These are phyloP conservation scores for Ambrosiella xylebori DNA, from an alignment of 2,329 filamentous ascomycete genomes.

Conservation along the genomic window DNA sequence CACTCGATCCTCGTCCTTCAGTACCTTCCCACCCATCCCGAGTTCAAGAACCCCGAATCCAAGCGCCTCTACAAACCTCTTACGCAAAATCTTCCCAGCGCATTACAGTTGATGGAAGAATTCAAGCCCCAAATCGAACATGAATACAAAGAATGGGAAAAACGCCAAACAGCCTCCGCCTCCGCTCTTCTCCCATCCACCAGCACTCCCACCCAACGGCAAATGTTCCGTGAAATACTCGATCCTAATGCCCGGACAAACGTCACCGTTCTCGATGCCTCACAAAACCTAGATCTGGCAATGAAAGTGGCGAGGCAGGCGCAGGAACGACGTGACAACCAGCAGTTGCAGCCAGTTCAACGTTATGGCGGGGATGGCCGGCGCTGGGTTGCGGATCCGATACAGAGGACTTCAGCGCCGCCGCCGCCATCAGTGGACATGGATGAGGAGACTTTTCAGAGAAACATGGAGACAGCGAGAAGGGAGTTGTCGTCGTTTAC, in stretches of 20 bases:
- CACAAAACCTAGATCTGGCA: constrained; percentile 56
- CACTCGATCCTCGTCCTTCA: constrained; percentile 73
- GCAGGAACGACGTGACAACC: constrained; percentile 42
- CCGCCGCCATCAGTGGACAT: background rate
- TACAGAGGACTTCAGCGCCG: background rate
- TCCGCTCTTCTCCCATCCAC: background rate
- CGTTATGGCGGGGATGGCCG: constrained; percentile 24
- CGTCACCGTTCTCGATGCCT: constrained; percentile 42
- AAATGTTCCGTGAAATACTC: constrained; percentile 18
- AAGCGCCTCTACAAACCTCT: constrained; percentile 42
- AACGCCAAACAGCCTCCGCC: constrained; percentile 20
- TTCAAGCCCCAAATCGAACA: constrained; percentile 64
- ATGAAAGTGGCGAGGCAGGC: constrained; percentile 61
- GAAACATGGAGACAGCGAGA: constrained; percentile 36
- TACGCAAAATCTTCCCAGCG: constrained; percentile 32
- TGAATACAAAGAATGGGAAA: constrained; percentile 48
- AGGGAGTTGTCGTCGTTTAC: constrained; percentile 24
- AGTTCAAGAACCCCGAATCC: constrained; percentile 49
- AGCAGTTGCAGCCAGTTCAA: constrained; percentile 32
- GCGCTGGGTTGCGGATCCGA: constrained; percentile 19
- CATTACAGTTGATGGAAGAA: constrained; percentile 54
- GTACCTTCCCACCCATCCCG: constrained; percentile 57
- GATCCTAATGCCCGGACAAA: constrained; percentile 23
- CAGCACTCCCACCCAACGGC: constrained; percentile 3
- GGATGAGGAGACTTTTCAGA: constrained; percentile 28